phyloP scores from a whole-genome alignment of 371 early-diverging fungal species.

The Mucor indicus region DNA sequence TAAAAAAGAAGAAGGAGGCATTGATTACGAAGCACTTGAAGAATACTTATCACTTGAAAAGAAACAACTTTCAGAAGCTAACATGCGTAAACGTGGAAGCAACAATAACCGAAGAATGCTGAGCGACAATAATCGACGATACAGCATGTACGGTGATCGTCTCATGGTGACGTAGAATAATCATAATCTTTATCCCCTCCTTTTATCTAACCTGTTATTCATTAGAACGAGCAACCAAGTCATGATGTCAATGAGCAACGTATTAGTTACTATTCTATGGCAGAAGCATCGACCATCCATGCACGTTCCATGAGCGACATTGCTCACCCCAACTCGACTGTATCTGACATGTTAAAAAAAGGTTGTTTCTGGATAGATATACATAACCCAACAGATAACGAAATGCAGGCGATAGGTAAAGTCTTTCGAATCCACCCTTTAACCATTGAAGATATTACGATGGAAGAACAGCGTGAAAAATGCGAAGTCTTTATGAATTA shows the following conservation, averaged over 20 bases:
- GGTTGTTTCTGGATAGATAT: constrained; percentile 87
- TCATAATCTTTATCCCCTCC: too few relatives aligned
- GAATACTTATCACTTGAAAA: constrained; percentile 15
- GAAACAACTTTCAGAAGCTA: constrained; percentile 6
- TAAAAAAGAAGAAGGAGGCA: constrained; percentile 24
- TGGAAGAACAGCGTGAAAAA: constrained; percentile 90
- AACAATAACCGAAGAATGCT: too few relatives aligned
- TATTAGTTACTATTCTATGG: constrained; percentile 37
- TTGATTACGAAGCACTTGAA: constrained; percentile 31
- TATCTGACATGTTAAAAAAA: constrained; percentile 38
- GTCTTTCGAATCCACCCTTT: constrained; percentile 84
- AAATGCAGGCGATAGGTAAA: constrained; percentile 55
- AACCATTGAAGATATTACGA: constrained; percentile 88
- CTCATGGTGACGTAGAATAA: constrained; percentile 13
- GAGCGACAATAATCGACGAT: constrained; percentile 21
- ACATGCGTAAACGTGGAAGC: too few relatives aligned
- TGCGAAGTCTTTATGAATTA: constrained; percentile 89
- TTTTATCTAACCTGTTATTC: too few relatives aligned
- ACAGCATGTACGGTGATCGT: constrained; percentile 25
- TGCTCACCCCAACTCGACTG: constrained; percentile 15
- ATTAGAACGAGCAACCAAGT: too few relatives aligned
- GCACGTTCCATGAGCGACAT: constrained; percentile 35
- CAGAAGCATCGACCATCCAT: constrained; percentile 36
- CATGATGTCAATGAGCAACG: constrained; percentile 33
- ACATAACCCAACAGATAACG: constrained; percentile 66